Conservation (phyloP, 2,329 filamentous ascomycete species). For the Penicillium paneum region DNA sequence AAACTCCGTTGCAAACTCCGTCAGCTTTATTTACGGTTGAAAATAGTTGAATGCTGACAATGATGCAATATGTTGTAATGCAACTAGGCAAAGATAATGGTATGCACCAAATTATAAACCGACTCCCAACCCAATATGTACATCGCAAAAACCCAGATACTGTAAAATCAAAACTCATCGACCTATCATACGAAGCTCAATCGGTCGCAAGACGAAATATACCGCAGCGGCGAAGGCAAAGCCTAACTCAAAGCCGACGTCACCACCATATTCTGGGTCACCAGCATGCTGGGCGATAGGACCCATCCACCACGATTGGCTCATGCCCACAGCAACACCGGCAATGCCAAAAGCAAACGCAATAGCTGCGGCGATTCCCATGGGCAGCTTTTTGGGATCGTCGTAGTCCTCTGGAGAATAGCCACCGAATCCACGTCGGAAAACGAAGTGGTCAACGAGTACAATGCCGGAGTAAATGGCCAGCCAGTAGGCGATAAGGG, state of each 20-base stretch:
- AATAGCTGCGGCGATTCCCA: constrained; percentile 59
- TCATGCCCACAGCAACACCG: constrained; percentile 68
- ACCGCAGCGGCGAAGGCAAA: constrained; percentile 57
- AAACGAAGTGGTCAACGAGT: constrained; percentile 65
- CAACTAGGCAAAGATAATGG: neutral
- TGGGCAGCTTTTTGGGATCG: constrained; percentile 56
- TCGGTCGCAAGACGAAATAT: constrained; percentile 52
- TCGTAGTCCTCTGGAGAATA: constrained; percentile 62
- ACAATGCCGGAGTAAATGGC: constrained; percentile 68
- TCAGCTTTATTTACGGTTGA: neutral
- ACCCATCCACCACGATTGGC: constrained; percentile 66
- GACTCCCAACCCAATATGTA: constrained; percentile 9
- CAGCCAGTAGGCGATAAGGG: constrained; percentile 68
- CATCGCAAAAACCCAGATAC: neutral
- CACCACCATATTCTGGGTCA: constrained; percentile 45
- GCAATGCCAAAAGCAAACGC: constrained; percentile 64
- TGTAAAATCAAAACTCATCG: constrained; percentile 29
- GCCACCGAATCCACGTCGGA: constrained; percentile 59
- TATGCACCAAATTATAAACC: no score
- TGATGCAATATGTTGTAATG: neutral
- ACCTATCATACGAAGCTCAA: constrained; percentile 48
- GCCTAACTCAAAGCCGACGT: constrained; percentile 64
- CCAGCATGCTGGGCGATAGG: constrained; percentile 63
- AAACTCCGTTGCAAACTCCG: neutral
- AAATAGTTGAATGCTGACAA: neutral